These are phyloP conservation scores for Nitzschia sp. DNA, from an alignment of 108 stramenopile genomes.

Conservation along the genomic window DNA sequence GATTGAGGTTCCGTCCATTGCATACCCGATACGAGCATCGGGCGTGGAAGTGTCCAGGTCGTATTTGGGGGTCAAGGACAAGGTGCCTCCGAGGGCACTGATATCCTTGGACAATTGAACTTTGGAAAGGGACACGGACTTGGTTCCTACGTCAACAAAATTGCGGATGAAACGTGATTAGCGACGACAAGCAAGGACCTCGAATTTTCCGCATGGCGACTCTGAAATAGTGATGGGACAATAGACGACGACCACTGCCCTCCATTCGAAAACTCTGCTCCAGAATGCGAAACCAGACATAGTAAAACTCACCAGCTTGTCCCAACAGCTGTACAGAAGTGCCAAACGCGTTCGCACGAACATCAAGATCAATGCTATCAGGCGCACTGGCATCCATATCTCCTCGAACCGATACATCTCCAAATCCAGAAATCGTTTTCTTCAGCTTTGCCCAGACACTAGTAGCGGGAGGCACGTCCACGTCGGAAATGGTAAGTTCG, in stretches of 20 bases:
- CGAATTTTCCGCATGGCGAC: no score
- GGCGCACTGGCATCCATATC: constrained; percentile 25
- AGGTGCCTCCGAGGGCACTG: constrained; percentile 28
- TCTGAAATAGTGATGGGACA: no score
- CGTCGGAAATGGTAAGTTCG: constrained; percentile 19
- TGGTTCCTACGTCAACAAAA: neutral
- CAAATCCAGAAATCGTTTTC: constrained; percentile 19
- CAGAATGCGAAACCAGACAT: no score
- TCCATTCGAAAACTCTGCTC: no score
- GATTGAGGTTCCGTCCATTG: constrained; percentile 22
- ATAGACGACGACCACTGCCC: no score
- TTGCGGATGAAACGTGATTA: neutral
- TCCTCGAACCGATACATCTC: constrained; percentile 36
- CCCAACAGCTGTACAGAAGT: constrained; percentile 36
- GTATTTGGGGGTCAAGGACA: constrained; percentile 46
- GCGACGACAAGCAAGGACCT: no score
- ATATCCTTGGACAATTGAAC: constrained; percentile 36
- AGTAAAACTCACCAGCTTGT: constrained; percentile 41
- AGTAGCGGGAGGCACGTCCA: constrained; percentile 18
- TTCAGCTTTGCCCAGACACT: constrained; percentile 42
- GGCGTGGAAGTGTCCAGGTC: constrained; percentile 16
- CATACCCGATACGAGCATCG: constrained; percentile 44
- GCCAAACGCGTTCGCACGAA: constrained; percentile 34
- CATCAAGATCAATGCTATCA: constrained; percentile 37
- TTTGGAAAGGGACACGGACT: constrained; percentile 27